Conservation (phyloP, 208 protist genomes). For the Leishmania turanica region DNA sequence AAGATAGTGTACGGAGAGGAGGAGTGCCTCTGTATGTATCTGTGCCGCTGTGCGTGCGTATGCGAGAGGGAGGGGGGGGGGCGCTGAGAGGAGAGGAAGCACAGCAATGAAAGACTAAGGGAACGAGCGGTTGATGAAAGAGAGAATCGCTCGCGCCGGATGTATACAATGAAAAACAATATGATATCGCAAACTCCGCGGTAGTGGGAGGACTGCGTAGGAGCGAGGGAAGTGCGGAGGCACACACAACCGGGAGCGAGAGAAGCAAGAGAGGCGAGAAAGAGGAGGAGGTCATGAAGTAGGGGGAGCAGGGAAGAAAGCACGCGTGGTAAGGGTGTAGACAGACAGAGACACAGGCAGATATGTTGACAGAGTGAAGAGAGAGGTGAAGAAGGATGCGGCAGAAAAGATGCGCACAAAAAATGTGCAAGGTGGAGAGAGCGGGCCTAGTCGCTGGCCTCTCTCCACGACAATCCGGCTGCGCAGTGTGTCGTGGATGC, state of each 20-base stretch:
- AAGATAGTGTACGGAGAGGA: background rate
- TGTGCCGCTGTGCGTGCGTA: background rate
- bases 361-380: background rate
- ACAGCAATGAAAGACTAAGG: background rate
- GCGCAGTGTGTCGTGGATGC: background rate
- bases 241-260: background rate
- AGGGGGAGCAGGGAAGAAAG: background rate
- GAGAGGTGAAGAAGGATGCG: background rate
- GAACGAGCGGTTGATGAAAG: background rate
- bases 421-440: background rate
- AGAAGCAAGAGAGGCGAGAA: constrained; percentile 11
- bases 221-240: background rate
- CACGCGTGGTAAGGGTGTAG: background rate
- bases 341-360: background rate
- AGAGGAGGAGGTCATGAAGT: background rate
- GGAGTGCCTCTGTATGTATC: constrained; percentile 3
- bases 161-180: background rate
- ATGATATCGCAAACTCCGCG: background rate
- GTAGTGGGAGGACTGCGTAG: background rate
- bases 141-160: background rate
- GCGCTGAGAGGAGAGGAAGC: background rate
- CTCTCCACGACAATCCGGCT: no score
- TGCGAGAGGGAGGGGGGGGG: background rate
- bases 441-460: background rate
- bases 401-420: background rate